phyloP scores from a whole-genome alignment of 495 filamentous ascomycete species.

The Tuber indicum region DNA sequence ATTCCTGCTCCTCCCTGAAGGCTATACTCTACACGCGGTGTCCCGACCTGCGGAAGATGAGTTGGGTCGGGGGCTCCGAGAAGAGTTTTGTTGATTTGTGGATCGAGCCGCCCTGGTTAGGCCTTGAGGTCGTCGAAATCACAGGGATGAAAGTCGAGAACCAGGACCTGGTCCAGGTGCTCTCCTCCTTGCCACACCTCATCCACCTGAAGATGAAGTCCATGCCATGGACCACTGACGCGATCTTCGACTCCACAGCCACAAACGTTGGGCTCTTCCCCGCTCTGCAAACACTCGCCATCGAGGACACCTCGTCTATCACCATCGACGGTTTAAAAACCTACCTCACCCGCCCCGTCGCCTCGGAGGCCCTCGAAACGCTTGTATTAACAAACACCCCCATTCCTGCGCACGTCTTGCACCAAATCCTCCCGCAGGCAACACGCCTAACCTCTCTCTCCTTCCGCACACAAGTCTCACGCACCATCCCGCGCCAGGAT shows the following conservation, averaged over 20 bases:
- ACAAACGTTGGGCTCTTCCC: slow-evolving; percentile 61
- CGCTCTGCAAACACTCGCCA: slow-evolving; percentile 56
- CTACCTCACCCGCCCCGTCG: slow-evolving; percentile 53
- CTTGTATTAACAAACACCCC: slow-evolving; percentile 56
- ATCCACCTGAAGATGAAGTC: slow-evolving; percentile 65
- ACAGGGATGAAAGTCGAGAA: slow-evolving; percentile 66
- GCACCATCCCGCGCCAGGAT: slow-evolving; percentile 44
- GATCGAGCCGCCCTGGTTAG: slow-evolving; percentile 61
- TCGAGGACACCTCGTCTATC: slow-evolving; percentile 58
- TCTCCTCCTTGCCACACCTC: slow-evolving; percentile 60
- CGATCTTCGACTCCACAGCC: slow-evolving; percentile 59
- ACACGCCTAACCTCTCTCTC: slow-evolving; percentile 37
- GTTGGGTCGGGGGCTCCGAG: slow-evolving; percentile 71
- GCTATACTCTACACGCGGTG: slow-evolving; percentile 79
- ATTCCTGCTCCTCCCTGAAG: slow-evolving; percentile 63
- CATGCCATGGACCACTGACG: slow-evolving; percentile 64
- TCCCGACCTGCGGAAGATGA: slow-evolving; percentile 79
- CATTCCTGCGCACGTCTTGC: slow-evolving; percentile 49
- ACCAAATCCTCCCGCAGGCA: slow-evolving; percentile 42
- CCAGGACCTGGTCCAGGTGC: slow-evolving; percentile 59
- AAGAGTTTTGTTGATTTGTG: slow-evolving; percentile 64
- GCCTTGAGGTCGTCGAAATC: slow-evolving; percentile 74
- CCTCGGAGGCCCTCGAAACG: slow-evolving; percentile 38
- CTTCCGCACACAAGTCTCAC: slow-evolving; percentile 43
- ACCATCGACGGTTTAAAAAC: slow-evolving; percentile 59